A percentile compares a stretch with the other conserved stretches of the same genome.
These are phyloP conservation scores for Fusarium anguioides DNA, from an alignment of 2,329 filamentous ascomycete genomes.

Conservation along the genomic window DNA sequence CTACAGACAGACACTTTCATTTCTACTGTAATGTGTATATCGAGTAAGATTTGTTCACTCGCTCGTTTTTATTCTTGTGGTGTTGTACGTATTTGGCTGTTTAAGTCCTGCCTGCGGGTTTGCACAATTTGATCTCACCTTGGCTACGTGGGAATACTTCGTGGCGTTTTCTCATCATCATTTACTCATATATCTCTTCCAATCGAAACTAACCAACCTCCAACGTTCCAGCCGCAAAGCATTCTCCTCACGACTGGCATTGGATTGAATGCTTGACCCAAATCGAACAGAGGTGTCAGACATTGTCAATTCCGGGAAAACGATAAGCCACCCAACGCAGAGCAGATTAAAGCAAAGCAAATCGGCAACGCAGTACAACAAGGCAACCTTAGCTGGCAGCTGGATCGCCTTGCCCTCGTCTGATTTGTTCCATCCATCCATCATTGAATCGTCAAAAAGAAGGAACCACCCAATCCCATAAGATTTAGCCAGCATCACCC, in stretches of 20 bases:
- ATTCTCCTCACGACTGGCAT: slow-evolving; percentile 30
- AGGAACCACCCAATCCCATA: slow-evolving; percentile 21
- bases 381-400: slow-evolving; percentile 8
- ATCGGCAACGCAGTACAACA: neutral
- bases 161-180: slow-evolving; percentile 18
- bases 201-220: slow-evolving; percentile 5
- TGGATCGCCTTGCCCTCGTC: slow-evolving; percentile 12
- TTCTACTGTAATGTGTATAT: slow-evolving; percentile 20
- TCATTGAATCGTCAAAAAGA: slow-evolving; percentile 27
- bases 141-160: neutral
- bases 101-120: neutral
- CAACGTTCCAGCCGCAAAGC: slow-evolving; percentile 20
- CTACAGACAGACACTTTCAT: slow-evolving; percentile 12
- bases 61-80: neutral
- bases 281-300: slow-evolving; percentile 26
- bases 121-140: neutral
- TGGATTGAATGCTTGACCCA: slow-evolving; percentile 24
- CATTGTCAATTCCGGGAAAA: slow-evolving; percentile 20
- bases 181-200: slow-evolving; percentile 9
- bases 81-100: neutral
- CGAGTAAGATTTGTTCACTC: slow-evolving; percentile 7
- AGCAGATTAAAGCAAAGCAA: neutral
- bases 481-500: slow-evolving; percentile 23
- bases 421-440: slow-evolving; percentile 23
- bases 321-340: neutral